Evolutionary conservation across 495 filamentous ascomycete genomes (phyloP).

Genomic region (Podospora appendiculata): DNA sequence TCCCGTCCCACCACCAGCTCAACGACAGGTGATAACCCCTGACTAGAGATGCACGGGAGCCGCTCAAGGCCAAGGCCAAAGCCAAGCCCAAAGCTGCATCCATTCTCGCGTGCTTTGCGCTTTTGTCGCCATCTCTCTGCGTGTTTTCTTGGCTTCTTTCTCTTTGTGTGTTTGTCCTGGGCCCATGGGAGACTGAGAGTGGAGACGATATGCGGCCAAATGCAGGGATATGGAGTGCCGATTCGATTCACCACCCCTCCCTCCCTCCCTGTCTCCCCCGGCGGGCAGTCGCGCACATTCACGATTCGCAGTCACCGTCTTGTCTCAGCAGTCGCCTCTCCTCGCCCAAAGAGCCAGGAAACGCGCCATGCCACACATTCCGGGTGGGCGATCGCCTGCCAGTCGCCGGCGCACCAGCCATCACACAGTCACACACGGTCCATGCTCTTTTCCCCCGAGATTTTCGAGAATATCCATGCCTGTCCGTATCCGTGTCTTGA

Average conservation of each 20-base stretch:
- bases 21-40: not conserved
- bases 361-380: not conserved
- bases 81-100: too few species aligned
- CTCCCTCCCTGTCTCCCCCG: too few species aligned
- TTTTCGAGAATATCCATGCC: too few species aligned
- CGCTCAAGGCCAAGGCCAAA: not conserved
- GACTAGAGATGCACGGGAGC: not conserved
- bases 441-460: too few species aligned
- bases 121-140: not conserved
- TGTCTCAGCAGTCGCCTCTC: not conserved
- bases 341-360: conserved; percentile 1
- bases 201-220: not conserved
- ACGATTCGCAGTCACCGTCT: too few species aligned
- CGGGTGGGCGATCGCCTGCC: too few species aligned
- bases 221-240: too few species aligned
- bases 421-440: too few species aligned
- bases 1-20: not conserved
- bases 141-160: not conserved
- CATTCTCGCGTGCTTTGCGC: not conserved
- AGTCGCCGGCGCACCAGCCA: too few species aligned
- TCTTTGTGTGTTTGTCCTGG: not conserved
- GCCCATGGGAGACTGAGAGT: not conserved
- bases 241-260: too few species aligned
- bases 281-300: too few species aligned
- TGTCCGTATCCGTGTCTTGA: too few species aligned